Evolutionary conservation across 345 rosid genomes (phyloP).

Genomic region (Cardamine resedifolia): DNA sequence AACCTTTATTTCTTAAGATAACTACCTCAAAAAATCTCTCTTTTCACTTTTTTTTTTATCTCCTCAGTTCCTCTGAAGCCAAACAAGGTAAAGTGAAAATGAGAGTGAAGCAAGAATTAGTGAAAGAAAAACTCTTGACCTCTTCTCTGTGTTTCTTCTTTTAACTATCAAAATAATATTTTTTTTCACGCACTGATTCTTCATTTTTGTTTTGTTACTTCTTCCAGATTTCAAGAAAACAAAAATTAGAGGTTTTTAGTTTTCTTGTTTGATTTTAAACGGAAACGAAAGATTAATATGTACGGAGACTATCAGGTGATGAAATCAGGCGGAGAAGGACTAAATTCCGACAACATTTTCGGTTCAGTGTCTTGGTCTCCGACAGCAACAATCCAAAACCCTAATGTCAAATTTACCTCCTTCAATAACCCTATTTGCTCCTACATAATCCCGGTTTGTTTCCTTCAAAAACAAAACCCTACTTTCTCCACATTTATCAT

Average conservation of each 20-base stretch:
- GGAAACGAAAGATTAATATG: slow-evolving; percentile 37
- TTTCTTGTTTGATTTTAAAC: not conserved
- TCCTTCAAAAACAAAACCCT: not conserved
- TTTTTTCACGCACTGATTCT: not conserved
- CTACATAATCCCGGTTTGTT: slow-evolving; percentile 58
- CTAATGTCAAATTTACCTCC: slow-evolving; percentile 63
- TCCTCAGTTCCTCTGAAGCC: slow-evolving; percentile 1
- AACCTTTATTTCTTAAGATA: no score
- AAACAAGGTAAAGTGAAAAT: not conserved
- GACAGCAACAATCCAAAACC: slow-evolving; percentile 48
- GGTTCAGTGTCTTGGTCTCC: slow-evolving; percentile 42
- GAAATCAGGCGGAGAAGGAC: slow-evolving; percentile 46
- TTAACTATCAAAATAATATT: not conserved
- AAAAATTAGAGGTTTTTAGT: not conserved
- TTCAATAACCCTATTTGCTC: slow-evolving; percentile 48
- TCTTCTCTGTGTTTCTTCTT: not conserved
- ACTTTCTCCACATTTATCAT: not conserved
- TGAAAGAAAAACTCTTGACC: not conserved
- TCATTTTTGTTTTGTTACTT: not conserved
- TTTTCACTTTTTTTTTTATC: not conserved
- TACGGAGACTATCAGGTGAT: slow-evolving; percentile 67
- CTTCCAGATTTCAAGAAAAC: not conserved
- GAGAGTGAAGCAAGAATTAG: not conserved
- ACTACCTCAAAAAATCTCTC: no score
- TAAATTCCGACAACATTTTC: slow-evolving; percentile 50